Evolutionary conservation across 2,329 filamentous ascomycete species (phyloP), one percentile per base, ranked within the genome.

Genomic region (Paraphoma sp.): DNA sequence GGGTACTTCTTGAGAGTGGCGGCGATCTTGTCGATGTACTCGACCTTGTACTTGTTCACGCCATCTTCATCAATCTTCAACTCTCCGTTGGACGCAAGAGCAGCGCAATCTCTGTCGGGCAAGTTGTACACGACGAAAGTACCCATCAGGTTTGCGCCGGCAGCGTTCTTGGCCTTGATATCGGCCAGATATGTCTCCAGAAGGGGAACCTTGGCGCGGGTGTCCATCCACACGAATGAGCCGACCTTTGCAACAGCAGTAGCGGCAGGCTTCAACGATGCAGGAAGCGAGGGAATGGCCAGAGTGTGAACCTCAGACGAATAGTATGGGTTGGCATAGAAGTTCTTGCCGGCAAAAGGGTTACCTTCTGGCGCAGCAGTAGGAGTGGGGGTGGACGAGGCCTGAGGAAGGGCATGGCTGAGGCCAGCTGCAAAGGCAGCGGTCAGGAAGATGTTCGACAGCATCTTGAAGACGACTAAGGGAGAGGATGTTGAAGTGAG

Each of bases 71-170:
- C 84, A 54, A 87, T 83, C 17, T 79, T 76, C 45, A 86, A 82
- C 72, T 88, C 86, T 57, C 86, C 86, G 67, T 88, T 88, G 60
- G 86, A 88, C 12, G 86, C 86, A 64, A 84, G 78, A 48, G 86
- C 86, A 12, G 86, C 82, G 67, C 86, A 88, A 69, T 88, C 86
- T 70, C 86, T 83, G 64, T 87, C 85, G 44, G 86, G 86, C 11
- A 88, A 76, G 69, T 88, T 83, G 72, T 88, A 88, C 51, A 88
- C 83, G 52, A 89, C 86, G 51, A 88, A 83, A 1, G 79, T 79
- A 16, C 80, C 81, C 16, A 81, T 79, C 54, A 81, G 78, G 49
- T 71, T 80, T 7, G 80, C 80, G n/a, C 82, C 82, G 28, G 78
- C 80, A 28, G 71, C 74, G 54, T 85, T 84, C 62, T 79, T 68